Evolutionary conservation across 1,284 basidiomycete genomes (phyloP).

Genomic region (Cryptococcus hybrid): DNA sequence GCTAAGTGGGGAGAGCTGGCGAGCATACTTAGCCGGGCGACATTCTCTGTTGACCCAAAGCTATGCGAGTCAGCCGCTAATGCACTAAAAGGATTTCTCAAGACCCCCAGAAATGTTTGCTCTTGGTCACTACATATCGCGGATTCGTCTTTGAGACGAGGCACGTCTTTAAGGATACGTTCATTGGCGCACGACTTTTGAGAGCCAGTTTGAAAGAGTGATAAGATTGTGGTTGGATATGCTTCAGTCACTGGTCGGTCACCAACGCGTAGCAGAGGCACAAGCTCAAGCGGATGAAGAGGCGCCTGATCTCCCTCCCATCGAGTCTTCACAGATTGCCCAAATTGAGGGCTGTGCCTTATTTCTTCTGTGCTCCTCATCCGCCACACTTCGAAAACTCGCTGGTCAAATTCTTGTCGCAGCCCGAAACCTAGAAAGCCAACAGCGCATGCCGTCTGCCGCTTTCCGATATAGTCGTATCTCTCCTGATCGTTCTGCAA

Average conservation of each 20-base stretch:
- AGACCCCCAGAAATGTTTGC: conserved; percentile 60
- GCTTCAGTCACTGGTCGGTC: conserved; percentile 65
- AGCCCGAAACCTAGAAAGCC: conserved; percentile 37
- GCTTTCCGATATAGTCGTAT: conserved; percentile 42
- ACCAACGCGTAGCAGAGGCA: conserved; percentile 49
- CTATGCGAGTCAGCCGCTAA: conserved; percentile 67
- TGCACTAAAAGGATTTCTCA: conserved; percentile 73
- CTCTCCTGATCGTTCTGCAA: conserved; percentile 20
- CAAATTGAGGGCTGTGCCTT: conserved; percentile 70
- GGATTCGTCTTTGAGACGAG: conserved; percentile 74
- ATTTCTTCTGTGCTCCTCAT: conserved; percentile 72
- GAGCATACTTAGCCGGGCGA: conserved; percentile 75
- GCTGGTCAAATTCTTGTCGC: conserved; percentile 30
- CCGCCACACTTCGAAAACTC: conserved; percentile 31
- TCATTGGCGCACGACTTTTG: conserved; percentile 62
- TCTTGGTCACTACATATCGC: conserved; percentile 68
- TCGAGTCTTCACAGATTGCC: conserved; percentile 45
- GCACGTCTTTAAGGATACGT: conserved; percentile 65
- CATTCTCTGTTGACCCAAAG: conserved; percentile 77
- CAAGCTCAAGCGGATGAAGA: conserved; percentile 17
- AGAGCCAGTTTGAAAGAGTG: conserved; percentile 59
- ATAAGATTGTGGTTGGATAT: conserved; percentile 72
- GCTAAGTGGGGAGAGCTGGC: conserved; percentile 62
- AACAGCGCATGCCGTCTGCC: conserved; percentile 34
- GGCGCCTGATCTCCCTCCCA: conserved; percentile 20